phyloP scores from a whole-genome alignment of 768 basidiomycete genomes.

The Boletus rubroflammeus region DNA sequence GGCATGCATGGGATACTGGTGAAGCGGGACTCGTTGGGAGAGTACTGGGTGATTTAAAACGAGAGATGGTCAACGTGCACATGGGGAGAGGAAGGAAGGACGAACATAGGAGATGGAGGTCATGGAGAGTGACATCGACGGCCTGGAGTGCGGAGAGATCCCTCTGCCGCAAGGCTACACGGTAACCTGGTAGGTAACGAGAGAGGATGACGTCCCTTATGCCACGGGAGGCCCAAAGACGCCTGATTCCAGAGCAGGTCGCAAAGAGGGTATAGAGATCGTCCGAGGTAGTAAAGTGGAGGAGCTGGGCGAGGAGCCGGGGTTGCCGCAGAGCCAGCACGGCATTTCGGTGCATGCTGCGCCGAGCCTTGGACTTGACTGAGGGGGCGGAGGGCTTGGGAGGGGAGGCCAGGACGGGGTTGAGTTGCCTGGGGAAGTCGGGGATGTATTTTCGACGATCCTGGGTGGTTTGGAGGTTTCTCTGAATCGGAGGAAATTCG shows the following conservation, averaged over 20 bases:
- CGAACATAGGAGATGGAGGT: conserved; percentile 67
- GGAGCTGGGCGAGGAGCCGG: conserved; percentile 31
- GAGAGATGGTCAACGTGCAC: conserved; percentile 2
- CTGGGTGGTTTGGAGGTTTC: not conserved
- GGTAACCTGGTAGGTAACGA: conserved; percentile 57
- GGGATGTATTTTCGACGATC: not conserved
- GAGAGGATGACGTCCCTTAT: conserved; percentile 40
- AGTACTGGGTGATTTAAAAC: conserved; percentile 43
- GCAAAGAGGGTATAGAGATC: conserved; percentile 40
- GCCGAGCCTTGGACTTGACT: conserved; percentile 23
- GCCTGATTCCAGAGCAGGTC: conserved; percentile 35
- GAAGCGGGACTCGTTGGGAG: conserved; percentile 61
- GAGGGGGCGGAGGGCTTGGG: conserved; percentile 4
- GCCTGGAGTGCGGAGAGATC: conserved; percentile 41
- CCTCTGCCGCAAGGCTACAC: conserved; percentile 38
- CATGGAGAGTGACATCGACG: conserved; percentile 51
- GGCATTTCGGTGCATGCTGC: conserved; percentile 26
- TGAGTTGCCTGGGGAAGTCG: not conserved
- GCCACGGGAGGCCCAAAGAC: conserved; percentile 30
- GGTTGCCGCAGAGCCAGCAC: conserved; percentile 33
- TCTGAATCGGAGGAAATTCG: not conserved
- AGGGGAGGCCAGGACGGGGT: not conserved
- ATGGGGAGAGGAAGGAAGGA: conserved; percentile 18
- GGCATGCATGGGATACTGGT: conserved; percentile 69
- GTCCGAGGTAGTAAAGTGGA: conserved; percentile 33